These are phyloP conservation scores for Xylaria sp. DNA, from an alignment of 2,329 filamentous ascomycete species.

Conservation along the genomic window DNA sequence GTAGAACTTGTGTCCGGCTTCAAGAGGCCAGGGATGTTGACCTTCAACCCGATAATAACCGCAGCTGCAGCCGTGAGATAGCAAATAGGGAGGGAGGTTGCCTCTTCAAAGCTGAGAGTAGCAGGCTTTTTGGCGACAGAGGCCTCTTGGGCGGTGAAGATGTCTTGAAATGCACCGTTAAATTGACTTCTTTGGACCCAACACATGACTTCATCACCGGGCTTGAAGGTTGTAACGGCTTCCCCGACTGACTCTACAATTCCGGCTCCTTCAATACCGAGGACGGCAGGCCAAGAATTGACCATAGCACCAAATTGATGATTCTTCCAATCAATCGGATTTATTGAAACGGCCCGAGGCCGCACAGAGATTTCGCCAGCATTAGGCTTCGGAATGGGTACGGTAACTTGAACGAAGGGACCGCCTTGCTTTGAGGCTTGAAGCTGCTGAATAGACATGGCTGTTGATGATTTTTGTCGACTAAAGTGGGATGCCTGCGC, in stretches of 20 bases:
- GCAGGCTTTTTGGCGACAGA: conserved; percentile 39
- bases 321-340: conserved; percentile 44
- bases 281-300: conserved; percentile 41
- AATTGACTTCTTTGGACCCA: conserved; percentile 9
- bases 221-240: conserved; percentile 37
- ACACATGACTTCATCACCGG: conserved; percentile 41
- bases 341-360: conserved; percentile 42
- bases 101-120: conserved; percentile 40
- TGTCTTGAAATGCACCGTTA: conserved; percentile 39
- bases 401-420: conserved; percentile 24
- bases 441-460: conserved; percentile 11
- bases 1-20: not conserved
- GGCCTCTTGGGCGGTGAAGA: not conserved
- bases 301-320: conserved; percentile 38
- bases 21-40: conserved; percentile 36
- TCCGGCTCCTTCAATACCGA: conserved; percentile 45
- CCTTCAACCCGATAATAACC: conserved; percentile 35
- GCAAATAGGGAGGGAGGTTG: conserved; percentile 36
- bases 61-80: conserved; percentile 32
- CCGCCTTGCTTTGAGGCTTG: conserved; percentile 22
- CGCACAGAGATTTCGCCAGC: conserved; percentile 42
- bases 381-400: conserved; percentile 34
- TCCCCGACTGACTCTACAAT: conserved; percentile 43
- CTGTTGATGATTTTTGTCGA: not conserved
- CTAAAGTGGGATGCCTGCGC: not conserved